Base-by-base conservation (phyloP, 2,329 filamentous ascomycete species). In the Cladorrhinum sp. region DNA sequence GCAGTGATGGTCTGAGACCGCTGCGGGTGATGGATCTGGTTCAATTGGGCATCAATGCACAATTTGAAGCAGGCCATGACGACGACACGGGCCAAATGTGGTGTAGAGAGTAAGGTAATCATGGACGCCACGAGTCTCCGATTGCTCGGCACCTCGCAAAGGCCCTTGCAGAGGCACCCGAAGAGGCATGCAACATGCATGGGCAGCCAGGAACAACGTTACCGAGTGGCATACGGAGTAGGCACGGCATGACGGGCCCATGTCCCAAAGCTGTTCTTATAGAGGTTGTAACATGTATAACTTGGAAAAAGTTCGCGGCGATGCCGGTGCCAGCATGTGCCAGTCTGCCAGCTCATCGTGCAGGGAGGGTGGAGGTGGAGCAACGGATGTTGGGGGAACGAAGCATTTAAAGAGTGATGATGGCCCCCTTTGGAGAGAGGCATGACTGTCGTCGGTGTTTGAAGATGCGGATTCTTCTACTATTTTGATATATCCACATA, bases 281-380 rank as follows among this genome's bases (percentile, higher is more conserved):
- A 65, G 62, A 66, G 63, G 57, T 63, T 59, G 62, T 64, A 65
- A 63, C 62, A 61, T 62, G 66, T 58, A 60, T 63, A 63, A 57
- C 62, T 58, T 66, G 67, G 62, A 66, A n/a, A 64, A 62, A 65
- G 66, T 62, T 65, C 65, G 61, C 58, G 64, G 59, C 60, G 60
- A 61, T 68, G 65, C 67, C 63, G 62, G 59, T 73, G 72, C 72
- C 72, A 74, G 65, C 72, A 46, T 46, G 18, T 46, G 42, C 42
- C 42, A 46, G 42, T 46, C 42, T 46, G 42, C 42, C 42, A 46
- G 42, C 42, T 69, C 72, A 74, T 73, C 72, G 65, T 74, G 73
- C 73, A 74, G 71, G 60, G 42, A 68, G 65, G 58, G 56, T 30
- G 61, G 61, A 68, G 66, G 72, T 73, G 71, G 71, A 73, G 72